A percentile compares a stretch with the other conserved stretches of the same genome.
Conservation (phyloP, 345 rosid species). For the Viola odorata region DNA sequence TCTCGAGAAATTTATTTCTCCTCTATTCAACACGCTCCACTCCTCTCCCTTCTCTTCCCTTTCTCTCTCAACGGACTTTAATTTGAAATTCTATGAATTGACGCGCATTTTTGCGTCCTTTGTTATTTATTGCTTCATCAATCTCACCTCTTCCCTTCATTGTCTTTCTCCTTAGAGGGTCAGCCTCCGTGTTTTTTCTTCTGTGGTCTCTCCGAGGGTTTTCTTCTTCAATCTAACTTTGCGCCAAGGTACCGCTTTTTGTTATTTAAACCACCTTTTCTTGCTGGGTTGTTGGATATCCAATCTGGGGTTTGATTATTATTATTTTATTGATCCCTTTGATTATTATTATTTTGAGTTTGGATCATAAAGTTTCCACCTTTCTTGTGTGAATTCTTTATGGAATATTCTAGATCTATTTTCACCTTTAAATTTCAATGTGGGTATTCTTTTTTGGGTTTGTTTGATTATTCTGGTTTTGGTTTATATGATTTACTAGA, state of each 20-base stretch:
- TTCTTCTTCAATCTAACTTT: neutral
- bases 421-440: conserved; percentile 7
- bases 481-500: neutral
- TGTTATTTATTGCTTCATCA: conserved; percentile 5
- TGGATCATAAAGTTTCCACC: conserved; percentile 3
- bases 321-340: neutral
- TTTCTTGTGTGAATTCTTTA: neutral
- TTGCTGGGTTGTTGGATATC: neutral
- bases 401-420: conserved; percentile 22
- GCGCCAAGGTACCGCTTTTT: conserved; percentile 6
- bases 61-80: conserved; percentile 2
- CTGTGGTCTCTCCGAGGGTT: neutral
- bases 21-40: conserved; percentile 10
- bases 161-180: neutral
- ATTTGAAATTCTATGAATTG: conserved; percentile 10
- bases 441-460: neutral
- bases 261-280: neutral
- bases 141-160: neutral
- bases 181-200: neutral
- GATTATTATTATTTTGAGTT: neutral
- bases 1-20: conserved; percentile 46
- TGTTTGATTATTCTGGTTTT: neutral
- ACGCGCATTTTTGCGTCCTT: conserved; percentile 9
- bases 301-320: neutral
- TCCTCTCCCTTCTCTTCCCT: neutral